Evolutionary conservation across 1,284 basidiomycete species (phyloP).

Genomic region (Pseudozyma tsukubaensis): DNA sequence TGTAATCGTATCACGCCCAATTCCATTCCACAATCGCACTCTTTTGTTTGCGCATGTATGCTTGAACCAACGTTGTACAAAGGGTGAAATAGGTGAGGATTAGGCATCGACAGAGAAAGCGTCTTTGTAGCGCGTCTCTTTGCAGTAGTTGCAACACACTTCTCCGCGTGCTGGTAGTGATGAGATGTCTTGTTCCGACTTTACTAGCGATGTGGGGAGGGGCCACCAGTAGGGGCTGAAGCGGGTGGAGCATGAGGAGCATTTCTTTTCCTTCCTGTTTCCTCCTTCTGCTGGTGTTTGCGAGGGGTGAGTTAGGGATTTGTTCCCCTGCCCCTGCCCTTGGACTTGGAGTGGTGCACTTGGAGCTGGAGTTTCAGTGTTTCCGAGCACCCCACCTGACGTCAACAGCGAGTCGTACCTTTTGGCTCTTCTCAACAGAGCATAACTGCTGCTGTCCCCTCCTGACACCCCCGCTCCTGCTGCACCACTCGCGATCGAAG

Average conservation of each 20-base stretch:
- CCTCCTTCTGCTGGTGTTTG: not conserved
- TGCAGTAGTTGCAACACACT: slow-evolving; percentile 47
- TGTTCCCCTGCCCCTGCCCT: too few relatives aligned
- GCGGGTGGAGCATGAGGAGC: slow-evolving; percentile 29
- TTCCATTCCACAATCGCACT: too few relatives aligned
- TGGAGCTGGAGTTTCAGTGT: not conserved
- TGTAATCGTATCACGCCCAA: too few relatives aligned
- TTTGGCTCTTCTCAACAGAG: slow-evolving; percentile 57
- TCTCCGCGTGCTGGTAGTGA: not conserved
- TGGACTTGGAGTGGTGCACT: not conserved
- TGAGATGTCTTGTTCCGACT: slow-evolving; percentile 7
- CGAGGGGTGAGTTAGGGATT: too few relatives aligned
- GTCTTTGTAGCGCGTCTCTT: slow-evolving; percentile 24
- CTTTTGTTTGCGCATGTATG: not conserved
- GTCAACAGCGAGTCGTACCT: slow-evolving; percentile 42
- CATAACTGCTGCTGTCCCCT: slow-evolving; percentile 52
- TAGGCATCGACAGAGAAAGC: not conserved
- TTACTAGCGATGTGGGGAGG: not conserved
- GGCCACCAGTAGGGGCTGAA: slow-evolving; percentile 54
- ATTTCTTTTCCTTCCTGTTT: slow-evolving; percentile 1
- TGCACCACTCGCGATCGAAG: not conserved
- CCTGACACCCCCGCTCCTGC: slow-evolving; percentile 19
- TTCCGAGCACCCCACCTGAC: not conserved
- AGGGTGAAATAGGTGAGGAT: not conserved
- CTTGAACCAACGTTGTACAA: not conserved